These are phyloP conservation scores for Candida sanyiensis DNA, from an alignment of 805 yeast genomes.

Conservation along the genomic window DNA sequence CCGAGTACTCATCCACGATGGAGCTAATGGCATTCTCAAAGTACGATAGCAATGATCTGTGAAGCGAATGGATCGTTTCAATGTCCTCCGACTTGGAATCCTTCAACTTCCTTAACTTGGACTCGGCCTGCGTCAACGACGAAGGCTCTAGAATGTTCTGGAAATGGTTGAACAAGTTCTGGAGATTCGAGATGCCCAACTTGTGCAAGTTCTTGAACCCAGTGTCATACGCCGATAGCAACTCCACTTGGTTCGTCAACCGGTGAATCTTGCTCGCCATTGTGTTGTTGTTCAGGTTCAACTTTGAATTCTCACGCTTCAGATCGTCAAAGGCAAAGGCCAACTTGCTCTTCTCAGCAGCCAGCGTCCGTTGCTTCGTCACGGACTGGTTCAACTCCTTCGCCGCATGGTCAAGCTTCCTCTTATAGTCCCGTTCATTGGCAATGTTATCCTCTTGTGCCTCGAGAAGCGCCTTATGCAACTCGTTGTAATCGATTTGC, in stretches of 20 bases:
- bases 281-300: slow-evolving; percentile 33
- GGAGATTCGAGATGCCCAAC: slow-evolving; percentile 41
- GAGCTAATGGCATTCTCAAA: slow-evolving; percentile 57
- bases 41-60: slow-evolving; percentile 45
- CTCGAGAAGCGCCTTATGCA: slow-evolving; percentile 22
- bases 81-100: slow-evolving; percentile 24
- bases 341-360: slow-evolving; percentile 40
- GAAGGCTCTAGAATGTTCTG: slow-evolving; percentile 51
- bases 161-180: slow-evolving; percentile 44
- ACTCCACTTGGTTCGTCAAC: slow-evolving; percentile 23
- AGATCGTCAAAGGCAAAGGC: slow-evolving; percentile 36
- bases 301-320: slow-evolving; percentile 32
- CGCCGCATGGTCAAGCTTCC: slow-evolving; percentile 30
- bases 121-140: slow-evolving; percentile 54
- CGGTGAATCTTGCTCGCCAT: slow-evolving; percentile 35
- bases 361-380: slow-evolving; percentile 38
- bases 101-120: slow-evolving; percentile 40
- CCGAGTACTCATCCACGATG: slow-evolving; percentile 50
- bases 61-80: slow-evolving; percentile 26
- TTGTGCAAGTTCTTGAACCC: slow-evolving; percentile 38
- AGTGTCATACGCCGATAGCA: slow-evolving; percentile 30
- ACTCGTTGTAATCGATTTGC: slow-evolving; percentile 22
- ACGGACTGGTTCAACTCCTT: slow-evolving; percentile 36
- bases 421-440: slow-evolving; percentile 30
- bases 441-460: slow-evolving; percentile 16